Conservation (phyloP, 2,329 filamentous ascomycete genomes). For the Fusarium lyarnte region DNA sequence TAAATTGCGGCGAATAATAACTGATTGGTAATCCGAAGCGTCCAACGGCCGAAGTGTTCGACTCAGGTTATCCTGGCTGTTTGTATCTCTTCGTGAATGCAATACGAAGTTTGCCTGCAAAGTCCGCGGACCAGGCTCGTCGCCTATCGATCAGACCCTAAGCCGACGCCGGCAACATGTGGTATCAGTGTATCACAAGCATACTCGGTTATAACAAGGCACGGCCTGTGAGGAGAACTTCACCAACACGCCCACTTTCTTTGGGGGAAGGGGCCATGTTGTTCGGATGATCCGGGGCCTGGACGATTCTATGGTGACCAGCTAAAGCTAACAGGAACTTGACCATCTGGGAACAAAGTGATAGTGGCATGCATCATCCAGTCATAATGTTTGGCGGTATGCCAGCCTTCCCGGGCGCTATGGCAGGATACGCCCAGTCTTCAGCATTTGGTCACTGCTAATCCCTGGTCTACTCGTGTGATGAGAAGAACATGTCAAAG, state of each 20-base stretch:
- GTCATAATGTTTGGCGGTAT: no score
- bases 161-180: neutral
- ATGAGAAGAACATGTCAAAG: neutral
- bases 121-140: no score
- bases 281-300: neutral
- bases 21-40: neutral
- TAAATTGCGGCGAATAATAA: no score
- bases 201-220: no score
- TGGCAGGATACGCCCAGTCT: neutral
- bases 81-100: neutral
- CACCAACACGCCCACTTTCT: neutral
- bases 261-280: neutral
- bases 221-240: rapidly evolving
- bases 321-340: neutral
- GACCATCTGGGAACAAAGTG: neutral
- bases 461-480: neutral
- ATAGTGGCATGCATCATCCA: neutral
- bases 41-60: neutral
- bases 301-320: neutral
- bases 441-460: neutral
- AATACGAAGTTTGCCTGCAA: neutral
- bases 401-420: no score
- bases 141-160: neutral
- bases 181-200: no score
- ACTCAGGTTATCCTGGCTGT: neutral